These are phyloP conservation scores for Symmetrospora coprosmae DNA, from an alignment of 768 basidiomycete genomes.

Conservation along the genomic window DNA sequence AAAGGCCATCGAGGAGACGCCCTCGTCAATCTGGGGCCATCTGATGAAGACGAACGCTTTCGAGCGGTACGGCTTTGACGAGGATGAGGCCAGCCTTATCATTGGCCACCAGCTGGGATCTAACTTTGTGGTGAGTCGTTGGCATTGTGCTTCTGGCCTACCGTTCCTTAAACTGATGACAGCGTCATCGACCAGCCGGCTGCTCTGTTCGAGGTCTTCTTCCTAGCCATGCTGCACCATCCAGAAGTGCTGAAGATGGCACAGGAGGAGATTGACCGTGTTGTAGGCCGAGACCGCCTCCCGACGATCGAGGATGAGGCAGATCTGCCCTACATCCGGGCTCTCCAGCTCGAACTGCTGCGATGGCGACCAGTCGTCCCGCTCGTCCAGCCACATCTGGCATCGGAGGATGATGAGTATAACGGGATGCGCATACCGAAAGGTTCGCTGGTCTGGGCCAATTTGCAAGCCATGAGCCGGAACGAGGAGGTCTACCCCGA, in stretches of 20 bases:
- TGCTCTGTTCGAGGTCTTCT: slow-evolving; percentile 15
- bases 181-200: neutral
- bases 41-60: neutral
- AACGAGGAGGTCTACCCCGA: neutral
- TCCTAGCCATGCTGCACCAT: slow-evolving; percentile 9
- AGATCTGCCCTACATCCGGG: slow-evolving; percentile 26
- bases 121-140: slow-evolving; percentile 8
- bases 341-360: slow-evolving; percentile 27
- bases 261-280: slow-evolving; percentile 29
- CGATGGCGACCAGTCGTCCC: slow-evolving; percentile 26
- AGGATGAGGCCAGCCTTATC: neutral
- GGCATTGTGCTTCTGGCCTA: neutral
- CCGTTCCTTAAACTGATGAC: neutral
- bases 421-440: neutral
- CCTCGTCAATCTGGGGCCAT: neutral
- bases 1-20: neutral
- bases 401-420: slow-evolving; percentile 1
- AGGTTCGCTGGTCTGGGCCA: neutral
- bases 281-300: slow-evolving; percentile 28
- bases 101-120: slow-evolving; percentile 10
- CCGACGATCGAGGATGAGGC: slow-evolving; percentile 28
- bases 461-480: neutral
- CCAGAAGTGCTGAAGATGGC: slow-evolving; percentile 11
- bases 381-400: slow-evolving; percentile 5
- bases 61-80: neutral